phyloP scores from a whole-genome alignment of 352 stramenopile species.

The Phytophthora sansomeana region DNA sequence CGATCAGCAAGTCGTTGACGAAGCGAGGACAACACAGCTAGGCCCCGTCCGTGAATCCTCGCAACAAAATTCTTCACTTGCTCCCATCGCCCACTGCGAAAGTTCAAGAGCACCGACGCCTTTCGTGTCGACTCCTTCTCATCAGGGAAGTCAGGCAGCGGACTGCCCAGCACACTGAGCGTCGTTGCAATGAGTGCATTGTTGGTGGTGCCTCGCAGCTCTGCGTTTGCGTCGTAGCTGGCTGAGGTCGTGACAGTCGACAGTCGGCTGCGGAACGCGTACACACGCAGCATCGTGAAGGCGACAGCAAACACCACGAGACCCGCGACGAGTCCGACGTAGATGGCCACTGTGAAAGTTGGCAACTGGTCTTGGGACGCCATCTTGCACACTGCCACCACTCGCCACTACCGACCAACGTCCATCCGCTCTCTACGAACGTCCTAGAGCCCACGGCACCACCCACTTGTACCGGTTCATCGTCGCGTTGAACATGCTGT shows the following conservation, averaged over 20 bases:
- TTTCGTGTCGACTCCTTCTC: constrained; percentile 17
- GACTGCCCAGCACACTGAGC: constrained; percentile 30
- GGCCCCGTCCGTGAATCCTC: constrained; percentile 9
- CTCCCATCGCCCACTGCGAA: constrained; percentile 17
- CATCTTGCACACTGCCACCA: constrained; percentile 31
- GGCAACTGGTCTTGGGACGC: constrained; percentile 28
- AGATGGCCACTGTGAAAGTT: constrained; percentile 35
- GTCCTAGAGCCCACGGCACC: neutral
- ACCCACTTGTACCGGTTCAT: neutral
- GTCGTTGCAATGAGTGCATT: constrained; percentile 32
- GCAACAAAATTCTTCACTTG: constrained; percentile 21
- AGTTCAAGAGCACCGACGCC: constrained; percentile 16
- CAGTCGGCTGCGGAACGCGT: constrained; percentile 26
- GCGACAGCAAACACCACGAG: constrained; percentile 23
- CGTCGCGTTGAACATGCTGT: neutral
- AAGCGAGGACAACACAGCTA: constrained; percentile 12
- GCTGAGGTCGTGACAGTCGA: constrained; percentile 22
- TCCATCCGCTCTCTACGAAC: constrained; percentile 5
- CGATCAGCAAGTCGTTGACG: constrained; percentile 2
- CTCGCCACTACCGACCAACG: constrained; percentile 2
- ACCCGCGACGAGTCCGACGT: constrained; percentile 27
- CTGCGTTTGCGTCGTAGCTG: constrained; percentile 18
- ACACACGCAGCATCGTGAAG: constrained; percentile 31
- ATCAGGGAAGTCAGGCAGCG: constrained; percentile 11
- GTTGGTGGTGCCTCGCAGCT: constrained; percentile 10